These are phyloP conservation scores for Hibiscus mutabilis DNA, from an alignment of 345 rosid species.

Conservation along the genomic window DNA sequence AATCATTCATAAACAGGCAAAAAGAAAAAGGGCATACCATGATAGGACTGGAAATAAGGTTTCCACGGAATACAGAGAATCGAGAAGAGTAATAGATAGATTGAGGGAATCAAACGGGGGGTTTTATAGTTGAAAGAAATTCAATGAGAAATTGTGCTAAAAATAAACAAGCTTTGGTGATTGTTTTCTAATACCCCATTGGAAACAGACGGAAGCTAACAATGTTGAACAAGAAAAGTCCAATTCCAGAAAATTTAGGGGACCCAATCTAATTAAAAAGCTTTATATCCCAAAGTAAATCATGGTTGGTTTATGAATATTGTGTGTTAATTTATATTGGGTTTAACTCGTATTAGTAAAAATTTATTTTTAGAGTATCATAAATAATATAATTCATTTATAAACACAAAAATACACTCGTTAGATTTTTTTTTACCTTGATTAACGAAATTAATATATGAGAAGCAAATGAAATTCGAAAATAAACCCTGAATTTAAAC, in stretches of 20 bases:
- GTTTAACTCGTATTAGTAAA: not conserved
- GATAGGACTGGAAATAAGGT: not conserved
- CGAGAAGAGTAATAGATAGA: not conserved
- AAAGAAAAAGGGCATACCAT: not conserved
- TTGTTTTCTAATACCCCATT: not conserved
- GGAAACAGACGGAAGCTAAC: not conserved
- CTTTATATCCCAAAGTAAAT: not conserved
- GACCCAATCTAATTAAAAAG: not conserved
- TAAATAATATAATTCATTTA: no score
- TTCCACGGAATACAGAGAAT: no score
- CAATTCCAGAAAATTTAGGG: not conserved
- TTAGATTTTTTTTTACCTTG: no score
- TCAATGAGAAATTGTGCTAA: not conserved
- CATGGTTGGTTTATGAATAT: not conserved
- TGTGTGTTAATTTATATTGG: not conserved
- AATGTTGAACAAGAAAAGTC: not conserved
- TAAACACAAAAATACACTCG: no score
- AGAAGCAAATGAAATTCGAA: no score
- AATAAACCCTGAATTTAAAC: no score
- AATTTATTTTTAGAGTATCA: no score
- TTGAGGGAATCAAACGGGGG: slow-evolving; percentile 1
- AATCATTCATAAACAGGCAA: not conserved
- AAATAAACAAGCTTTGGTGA: not conserved
- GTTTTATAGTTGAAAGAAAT: not conserved
- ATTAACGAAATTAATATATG: no score